Conservation (phyloP, 495 filamentous ascomycete species). For the Lentithecium fluviatile region DNA sequence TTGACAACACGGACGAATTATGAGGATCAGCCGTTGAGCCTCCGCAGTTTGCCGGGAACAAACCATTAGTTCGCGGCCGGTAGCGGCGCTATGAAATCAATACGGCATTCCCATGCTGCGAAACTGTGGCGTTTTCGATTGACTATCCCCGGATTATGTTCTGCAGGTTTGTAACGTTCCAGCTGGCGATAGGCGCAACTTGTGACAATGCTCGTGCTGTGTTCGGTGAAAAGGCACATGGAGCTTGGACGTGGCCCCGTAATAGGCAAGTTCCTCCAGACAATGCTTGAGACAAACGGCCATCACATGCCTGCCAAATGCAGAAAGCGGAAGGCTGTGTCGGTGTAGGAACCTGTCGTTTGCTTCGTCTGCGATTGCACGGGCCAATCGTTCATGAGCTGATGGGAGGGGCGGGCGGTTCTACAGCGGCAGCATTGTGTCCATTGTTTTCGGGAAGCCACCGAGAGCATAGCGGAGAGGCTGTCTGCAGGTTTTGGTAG, state of each 20-base stretch:
- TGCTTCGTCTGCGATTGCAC: slow-evolving; percentile 15
- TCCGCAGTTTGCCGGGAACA: slow-evolving; percentile 1
- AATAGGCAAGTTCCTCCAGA: slow-evolving; percentile 19
- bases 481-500: slow-evolving; percentile 22
- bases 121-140: slow-evolving; percentile 31
- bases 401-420: slow-evolving; percentile 23
- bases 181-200: slow-evolving; percentile 9
- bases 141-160: slow-evolving; percentile 25
- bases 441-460: slow-evolving; percentile 9
- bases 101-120: slow-evolving; percentile 33
- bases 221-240: slow-evolving; percentile 1
- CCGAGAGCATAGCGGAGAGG: slow-evolving; percentile 24
- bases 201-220: slow-evolving; percentile 32
- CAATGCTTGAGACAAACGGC: slow-evolving; percentile 14
- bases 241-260: slow-evolving; percentile 4
- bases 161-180: slow-evolving; percentile 25
- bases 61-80: slow-evolving; percentile 1
- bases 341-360: slow-evolving; percentile 5
- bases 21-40: slow-evolving; percentile 21
- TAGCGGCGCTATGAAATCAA: slow-evolving; percentile 24
- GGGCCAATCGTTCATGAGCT: slow-evolving; percentile 34
- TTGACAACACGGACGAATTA: slow-evolving; percentile 1
- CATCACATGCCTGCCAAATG: slow-evolving; percentile 28
- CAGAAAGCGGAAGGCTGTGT: slow-evolving; percentile 1
- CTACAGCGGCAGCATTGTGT: slow-evolving; percentile 25